Base-by-base conservation (phyloP, 2,329 filamentous ascomycete genomes). In the Aciculosporium take region DNA sequence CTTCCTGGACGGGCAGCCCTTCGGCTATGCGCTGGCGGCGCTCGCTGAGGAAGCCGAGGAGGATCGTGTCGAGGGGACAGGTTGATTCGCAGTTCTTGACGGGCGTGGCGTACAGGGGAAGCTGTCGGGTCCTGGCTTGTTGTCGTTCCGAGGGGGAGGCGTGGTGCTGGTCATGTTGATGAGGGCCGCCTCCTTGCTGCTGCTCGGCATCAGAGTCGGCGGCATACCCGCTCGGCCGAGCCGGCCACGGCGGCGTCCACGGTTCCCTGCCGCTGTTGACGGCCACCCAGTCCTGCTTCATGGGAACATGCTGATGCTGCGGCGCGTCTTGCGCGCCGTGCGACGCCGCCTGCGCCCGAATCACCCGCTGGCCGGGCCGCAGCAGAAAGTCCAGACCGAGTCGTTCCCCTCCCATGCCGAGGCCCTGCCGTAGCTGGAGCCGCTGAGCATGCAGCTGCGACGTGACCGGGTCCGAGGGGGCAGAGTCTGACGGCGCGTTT, bases 21-120 rank as follows among this genome's bases (percentile, higher is more conserved):
- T 83, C 72, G 1, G 72, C 72, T 2, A 78, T 72, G 37, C 77
- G 76, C 51, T 80, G 72, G 29, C 70, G 74, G 27, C 81, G 74
- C 51, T 84, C 76, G 21, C 74, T 68, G 23, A 91, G 69, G 53
- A 91, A 93, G 55, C 88, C 80, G 20, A 89, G 71, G 34, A 94
- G 70, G n/a, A 94, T 72, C 32, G 66, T 69, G 54, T 94, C 87
- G 2, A 94, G 68, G 0, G 84, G 76, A 56, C 84, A 91, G 0
- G 84, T 87, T 1, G 84, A 72, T 2, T 68, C 57, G 17, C 72
- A 67, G 52, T 86, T 84, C 46, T 68, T 70, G 37, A 80, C 62
- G 27, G 70, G 53, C 18, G 46, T 41, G 18, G 57, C 49, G 42
- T 55, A 56, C 21, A 51, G 46, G 24, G 51, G 38, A 13, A 46